Percentiles rank a stretch among this genome's conserved stretches.
Evolutionary conservation across 2,329 filamentous ascomycete genomes (phyloP).

Genomic region (Pyrenochaeta sp.): DNA sequence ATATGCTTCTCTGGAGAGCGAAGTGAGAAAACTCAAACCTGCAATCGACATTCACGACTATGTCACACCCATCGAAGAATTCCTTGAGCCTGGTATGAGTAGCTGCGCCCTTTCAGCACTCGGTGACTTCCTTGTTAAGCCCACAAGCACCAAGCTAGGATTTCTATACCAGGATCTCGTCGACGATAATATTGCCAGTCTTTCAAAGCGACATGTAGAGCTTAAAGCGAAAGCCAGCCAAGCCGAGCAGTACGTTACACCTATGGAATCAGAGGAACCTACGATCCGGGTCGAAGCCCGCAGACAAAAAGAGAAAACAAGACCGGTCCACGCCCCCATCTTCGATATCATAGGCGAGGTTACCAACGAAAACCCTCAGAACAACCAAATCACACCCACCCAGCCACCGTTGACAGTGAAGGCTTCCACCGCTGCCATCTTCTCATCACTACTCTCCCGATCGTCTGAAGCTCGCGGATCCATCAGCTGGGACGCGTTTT

Average conservation of each 20-base stretch:
- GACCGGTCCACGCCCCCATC: constrained; percentile 46
- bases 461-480: constrained; percentile 28
- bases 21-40: constrained; percentile 50
- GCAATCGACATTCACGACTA: constrained; percentile 53
- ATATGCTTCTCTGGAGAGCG: constrained; percentile 43
- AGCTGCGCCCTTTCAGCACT: constrained; percentile 46
- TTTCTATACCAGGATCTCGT: constrained; percentile 56
- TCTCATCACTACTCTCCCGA: constrained; percentile 40
- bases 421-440: constrained; percentile 48
- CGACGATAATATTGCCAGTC: constrained; percentile 46
- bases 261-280: constrained; percentile 10
- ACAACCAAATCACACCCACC: not conserved
- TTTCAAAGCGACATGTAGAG: constrained; percentile 39
- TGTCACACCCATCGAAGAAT: constrained; percentile 52
- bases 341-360: constrained; percentile 38
- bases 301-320: constrained; percentile 56
- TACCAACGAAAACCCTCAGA: not conserved
- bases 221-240: constrained; percentile 17
- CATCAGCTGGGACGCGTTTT: constrained; percentile 21
- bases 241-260: constrained; percentile 14
- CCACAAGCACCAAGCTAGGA: constrained; percentile 51
- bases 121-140: constrained; percentile 49
- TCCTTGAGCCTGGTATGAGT: constrained; percentile 52
- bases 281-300: constrained; percentile 44
- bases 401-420: constrained; percentile 48